phyloP scores from a whole-genome alignment of 345 rosid species.

The Camelina laxa region DNA sequence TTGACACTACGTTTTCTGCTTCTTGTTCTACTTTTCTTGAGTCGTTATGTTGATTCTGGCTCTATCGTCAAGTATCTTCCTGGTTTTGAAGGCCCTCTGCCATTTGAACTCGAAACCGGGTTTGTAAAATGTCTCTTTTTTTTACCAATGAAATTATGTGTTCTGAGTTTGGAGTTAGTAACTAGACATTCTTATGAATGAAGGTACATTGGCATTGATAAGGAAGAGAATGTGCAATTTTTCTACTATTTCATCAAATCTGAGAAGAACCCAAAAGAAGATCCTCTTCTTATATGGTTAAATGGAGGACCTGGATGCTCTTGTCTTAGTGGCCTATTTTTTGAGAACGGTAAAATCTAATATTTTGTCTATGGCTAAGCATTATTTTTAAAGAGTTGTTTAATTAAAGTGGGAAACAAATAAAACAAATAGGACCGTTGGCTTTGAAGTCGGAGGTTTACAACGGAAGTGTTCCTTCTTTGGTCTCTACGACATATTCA shows the following conservation, averaged over 20 bases:
- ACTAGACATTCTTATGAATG: neutral
- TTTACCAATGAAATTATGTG: neutral
- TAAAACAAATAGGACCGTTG: slow-evolving; percentile 54
- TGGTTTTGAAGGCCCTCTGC: slow-evolving; percentile 51
- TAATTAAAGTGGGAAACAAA: neutral
- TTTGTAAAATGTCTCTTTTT: slow-evolving; percentile 40
- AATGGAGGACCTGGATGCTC: slow-evolving; percentile 52
- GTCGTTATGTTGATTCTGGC: slow-evolving; percentile 28
- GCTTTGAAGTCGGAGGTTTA: slow-evolving; percentile 49
- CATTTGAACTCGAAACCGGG: slow-evolving; percentile 63
- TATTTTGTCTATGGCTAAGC: neutral
- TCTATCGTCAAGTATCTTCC: slow-evolving; percentile 45
- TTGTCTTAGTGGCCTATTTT: slow-evolving; percentile 15
- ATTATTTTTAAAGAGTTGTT: neutral
- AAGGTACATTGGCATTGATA: slow-evolving; percentile 44
- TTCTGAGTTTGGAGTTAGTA: neutral
- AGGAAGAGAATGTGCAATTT: slow-evolving; percentile 24
- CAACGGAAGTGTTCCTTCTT: slow-evolving; percentile 63
- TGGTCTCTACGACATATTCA: slow-evolving; percentile 58
- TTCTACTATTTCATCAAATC: slow-evolving; percentile 48
- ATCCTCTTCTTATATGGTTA: slow-evolving; percentile 47
- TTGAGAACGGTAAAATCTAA: slow-evolving; percentile 32
- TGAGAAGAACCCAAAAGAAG: slow-evolving; percentile 42
- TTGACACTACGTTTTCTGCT: neutral
- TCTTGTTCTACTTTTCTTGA: slow-evolving; percentile 1